Evolutionary conservation across 1,139 yeast species (phyloP), one percentile per base, ranked within the genome.

Genomic region (Yamadazyma sp.): DNA sequence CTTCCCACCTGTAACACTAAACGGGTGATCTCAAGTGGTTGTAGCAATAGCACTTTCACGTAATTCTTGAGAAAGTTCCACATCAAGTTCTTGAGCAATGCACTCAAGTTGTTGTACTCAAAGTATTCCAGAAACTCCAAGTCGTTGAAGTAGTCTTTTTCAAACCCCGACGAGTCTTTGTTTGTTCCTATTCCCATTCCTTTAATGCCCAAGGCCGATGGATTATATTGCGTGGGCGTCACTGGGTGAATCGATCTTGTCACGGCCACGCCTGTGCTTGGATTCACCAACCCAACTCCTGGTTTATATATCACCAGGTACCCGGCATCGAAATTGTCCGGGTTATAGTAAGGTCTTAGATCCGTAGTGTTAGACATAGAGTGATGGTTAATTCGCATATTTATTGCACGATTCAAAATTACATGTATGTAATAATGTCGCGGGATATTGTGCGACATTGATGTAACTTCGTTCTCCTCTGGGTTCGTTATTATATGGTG

Each of bases 1-100:
- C 71, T 78, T 2, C 95, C 96, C 24, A 87, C 85, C 59, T 92
- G 98, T 42, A 89, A 62, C 30, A 89, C 71, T 46, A 88, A 69
- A 40, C 95, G 73, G 4, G 87, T 81, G 25, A 87, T 85, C 54
- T 92, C 97, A 60, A 91, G 83, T 1, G 98, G 98, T 60, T 92
- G 98, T 17, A 88, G 78, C 17, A 85, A 58, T 29, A 87, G 59
- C 37, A 83, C 79, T 47, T 79, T 81, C 43, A 79, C 63, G 62
- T 89, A 89, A 47, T 81, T 83, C 49, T 79, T 79, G 36, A 81
- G 56, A 51, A 87, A 81, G 32, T 86, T 79, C 59, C 75, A 71
- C 38, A 74, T 51, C 58, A 87, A 61, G 50, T 78, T 77, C 46
- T 69, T 67, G 12, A 79, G 48, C 37, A 83, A 59, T 47, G 79